A percentile compares a stretch with the other conserved stretches of the same genome.
Evolutionary conservation across 192 early-diverging fungal species (phyloP).

Genomic region (Linderina pennispora): DNA sequence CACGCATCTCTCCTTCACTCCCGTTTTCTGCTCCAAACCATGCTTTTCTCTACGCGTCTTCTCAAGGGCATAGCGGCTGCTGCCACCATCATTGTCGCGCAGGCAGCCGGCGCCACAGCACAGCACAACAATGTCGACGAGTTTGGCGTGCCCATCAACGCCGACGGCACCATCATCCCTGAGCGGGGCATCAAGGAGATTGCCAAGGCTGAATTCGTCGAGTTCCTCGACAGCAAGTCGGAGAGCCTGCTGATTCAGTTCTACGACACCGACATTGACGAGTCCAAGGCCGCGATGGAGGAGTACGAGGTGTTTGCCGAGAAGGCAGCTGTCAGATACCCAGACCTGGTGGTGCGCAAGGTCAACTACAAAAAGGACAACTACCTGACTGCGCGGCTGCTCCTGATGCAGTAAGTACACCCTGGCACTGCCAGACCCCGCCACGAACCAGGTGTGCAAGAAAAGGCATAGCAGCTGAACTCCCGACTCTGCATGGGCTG

Average conservation of each 20-base stretch:
- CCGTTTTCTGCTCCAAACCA: background rate
- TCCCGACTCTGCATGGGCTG: no score
- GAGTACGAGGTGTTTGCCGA: conserved; percentile 15
- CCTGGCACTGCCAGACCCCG: no score
- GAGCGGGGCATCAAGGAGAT: conserved; percentile 4
- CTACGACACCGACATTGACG: conserved; percentile 9
- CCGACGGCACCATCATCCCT: background rate
- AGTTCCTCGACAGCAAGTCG: conserved; percentile 8
- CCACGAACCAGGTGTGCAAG: no score
- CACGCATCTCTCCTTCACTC: background rate
- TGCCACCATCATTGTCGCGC: background rate
- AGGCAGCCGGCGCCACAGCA: background rate
- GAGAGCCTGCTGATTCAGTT: conserved; percentile 24
- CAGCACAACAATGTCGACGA: background rate
- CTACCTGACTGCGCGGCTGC: conserved; percentile 38
- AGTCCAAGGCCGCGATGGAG: conserved; percentile 11
- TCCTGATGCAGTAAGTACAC: conserved; percentile 27
- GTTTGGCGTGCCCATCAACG: background rate
- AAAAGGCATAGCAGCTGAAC: no score
- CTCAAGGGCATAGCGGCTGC: background rate
- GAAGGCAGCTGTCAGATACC: conserved; percentile 8
- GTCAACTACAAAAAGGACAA: conserved; percentile 25
- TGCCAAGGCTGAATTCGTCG: conserved; percentile 17
- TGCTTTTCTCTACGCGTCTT: background rate
- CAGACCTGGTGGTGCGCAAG: conserved; percentile 20